These are phyloP conservation scores for Royoungia palumana DNA, from an alignment of 768 basidiomycete species.

Conservation along the genomic window DNA sequence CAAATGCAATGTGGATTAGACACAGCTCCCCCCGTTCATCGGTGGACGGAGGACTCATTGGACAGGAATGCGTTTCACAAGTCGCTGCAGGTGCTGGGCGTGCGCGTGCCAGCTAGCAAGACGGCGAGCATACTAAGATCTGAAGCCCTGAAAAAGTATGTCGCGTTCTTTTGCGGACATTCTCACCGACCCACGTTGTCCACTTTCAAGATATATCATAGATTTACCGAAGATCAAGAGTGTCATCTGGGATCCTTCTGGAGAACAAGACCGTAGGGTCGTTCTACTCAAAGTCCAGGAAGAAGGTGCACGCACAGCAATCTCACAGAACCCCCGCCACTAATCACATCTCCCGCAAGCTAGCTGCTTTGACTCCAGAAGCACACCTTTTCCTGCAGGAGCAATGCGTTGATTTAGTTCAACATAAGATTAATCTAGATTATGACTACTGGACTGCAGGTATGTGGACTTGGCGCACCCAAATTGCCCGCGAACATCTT, in stretches of 20 bases:
- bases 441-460: slow-evolving; percentile 92
- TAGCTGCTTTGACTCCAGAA: slow-evolving; percentile 64
- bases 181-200: slow-evolving; percentile 4
- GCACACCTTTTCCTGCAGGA: slow-evolving; percentile 52
- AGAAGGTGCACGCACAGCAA: slow-evolving; percentile 47
- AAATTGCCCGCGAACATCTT: not conserved
- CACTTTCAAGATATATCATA: slow-evolving; percentile 50
- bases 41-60: slow-evolving; percentile 49
- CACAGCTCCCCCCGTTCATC: slow-evolving; percentile 45
- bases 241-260: slow-evolving; percentile 50
- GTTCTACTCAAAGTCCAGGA: slow-evolving; percentile 60
- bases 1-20: slow-evolving; percentile 30
- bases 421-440: slow-evolving; percentile 59
- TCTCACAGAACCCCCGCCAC: not conserved
- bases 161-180: slow-evolving; percentile 7
- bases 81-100: slow-evolving; percentile 65
- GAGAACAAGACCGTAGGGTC: slow-evolving; percentile 52
- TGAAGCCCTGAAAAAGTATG: slow-evolving; percentile 57
- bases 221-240: slow-evolving; percentile 66
- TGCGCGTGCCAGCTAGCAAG: slow-evolving; percentile 54
- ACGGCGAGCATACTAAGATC: slow-evolving; percentile 57
- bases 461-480: slow-evolving; percentile 28
- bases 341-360: slow-evolving; percentile 35
- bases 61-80: slow-evolving; percentile 65
- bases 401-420: slow-evolving; percentile 54